Conservation (phyloP, 257 asterid species). For the Coffea eugenioides region DNA sequence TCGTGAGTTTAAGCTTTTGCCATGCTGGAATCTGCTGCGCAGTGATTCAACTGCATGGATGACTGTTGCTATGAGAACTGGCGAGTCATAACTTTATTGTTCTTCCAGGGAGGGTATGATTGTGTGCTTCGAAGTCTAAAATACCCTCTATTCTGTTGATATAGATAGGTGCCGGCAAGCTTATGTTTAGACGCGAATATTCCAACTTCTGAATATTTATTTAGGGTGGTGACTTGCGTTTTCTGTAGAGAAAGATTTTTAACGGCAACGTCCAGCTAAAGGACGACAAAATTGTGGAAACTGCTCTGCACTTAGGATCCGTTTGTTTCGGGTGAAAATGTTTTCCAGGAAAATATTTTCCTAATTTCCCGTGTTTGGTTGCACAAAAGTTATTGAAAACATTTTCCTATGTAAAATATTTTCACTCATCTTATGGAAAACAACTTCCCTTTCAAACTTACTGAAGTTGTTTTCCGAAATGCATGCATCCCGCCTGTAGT, state of each 20-base stretch:
- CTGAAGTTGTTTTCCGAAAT: too few relatives aligned
- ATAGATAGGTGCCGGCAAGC: background rate
- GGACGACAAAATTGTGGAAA: background rate
- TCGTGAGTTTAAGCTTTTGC: background rate
- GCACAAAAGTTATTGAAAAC: too few relatives aligned
- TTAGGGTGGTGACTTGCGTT: background rate
- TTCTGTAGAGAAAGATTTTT: background rate
- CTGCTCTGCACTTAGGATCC: background rate
- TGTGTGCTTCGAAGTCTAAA: background rate
- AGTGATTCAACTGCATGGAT: background rate
- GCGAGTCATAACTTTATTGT: background rate
- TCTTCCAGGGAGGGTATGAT: background rate
- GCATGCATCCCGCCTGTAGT: too few relatives aligned
- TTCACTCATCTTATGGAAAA: too few relatives aligned
- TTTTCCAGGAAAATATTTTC: too few relatives aligned
- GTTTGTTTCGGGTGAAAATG: too few relatives aligned
- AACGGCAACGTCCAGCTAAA: too few relatives aligned
- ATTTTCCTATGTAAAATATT: too few relatives aligned
- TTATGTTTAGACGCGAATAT: too few relatives aligned
- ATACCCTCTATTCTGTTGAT: background rate
- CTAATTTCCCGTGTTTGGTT: too few relatives aligned
- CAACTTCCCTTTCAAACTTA: too few relatives aligned
- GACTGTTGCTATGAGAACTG: too few relatives aligned
- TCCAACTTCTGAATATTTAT: background rate
- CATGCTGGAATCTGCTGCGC: background rate